These are phyloP conservation scores for Omphalotus guepiniiformis DNA, from an alignment of 768 basidiomycete species.

Conservation along the genomic window DNA sequence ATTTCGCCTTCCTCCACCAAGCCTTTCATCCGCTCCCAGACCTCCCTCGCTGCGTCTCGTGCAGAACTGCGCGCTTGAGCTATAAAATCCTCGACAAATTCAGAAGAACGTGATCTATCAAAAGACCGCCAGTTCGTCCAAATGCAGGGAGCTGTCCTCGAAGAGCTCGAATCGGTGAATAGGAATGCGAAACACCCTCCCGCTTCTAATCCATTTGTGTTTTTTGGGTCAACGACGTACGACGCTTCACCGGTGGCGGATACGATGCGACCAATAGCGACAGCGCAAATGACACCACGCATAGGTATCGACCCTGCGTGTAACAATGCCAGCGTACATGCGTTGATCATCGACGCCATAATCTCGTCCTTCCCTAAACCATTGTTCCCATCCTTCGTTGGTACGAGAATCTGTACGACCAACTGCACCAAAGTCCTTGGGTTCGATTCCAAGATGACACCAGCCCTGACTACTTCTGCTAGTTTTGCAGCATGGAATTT, in stretches of 20 bases:
- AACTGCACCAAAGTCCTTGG: constrained; percentile 76
- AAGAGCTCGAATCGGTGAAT: constrained; percentile 28
- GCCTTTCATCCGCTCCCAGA: constrained; percentile 49
- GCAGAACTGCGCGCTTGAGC: constrained; percentile 47
- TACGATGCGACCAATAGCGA: constrained; percentile 43
- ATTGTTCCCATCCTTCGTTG: constrained; percentile 12
- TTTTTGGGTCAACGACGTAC: constrained; percentile 51
- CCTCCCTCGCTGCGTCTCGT: constrained; percentile 34
- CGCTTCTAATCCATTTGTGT: constrained; percentile 31
- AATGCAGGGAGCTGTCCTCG: constrained; percentile 32
- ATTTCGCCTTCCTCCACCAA: constrained; percentile 7
- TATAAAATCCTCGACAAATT: constrained; percentile 38
- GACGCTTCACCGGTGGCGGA: constrained; percentile 16
- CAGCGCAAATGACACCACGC: constrained; percentile 71
- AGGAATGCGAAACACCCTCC: constrained; percentile 72
- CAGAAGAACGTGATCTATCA: constrained; percentile 12
- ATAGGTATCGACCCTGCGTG: constrained; percentile 70
- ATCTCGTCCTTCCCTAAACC: constrained; percentile 39
- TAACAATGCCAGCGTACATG: constrained; percentile 62
- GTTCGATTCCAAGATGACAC: constrained; percentile 56
- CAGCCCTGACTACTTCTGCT: constrained; percentile 51
- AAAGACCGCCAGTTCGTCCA: constrained; percentile 55
- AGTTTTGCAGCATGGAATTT: constrained; percentile 56
- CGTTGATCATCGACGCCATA: constrained; percentile 66
- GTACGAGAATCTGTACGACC: constrained; percentile 60